Conservation (phyloP, 148 eudicot genomes). For the Spergularia bocconei region DNA sequence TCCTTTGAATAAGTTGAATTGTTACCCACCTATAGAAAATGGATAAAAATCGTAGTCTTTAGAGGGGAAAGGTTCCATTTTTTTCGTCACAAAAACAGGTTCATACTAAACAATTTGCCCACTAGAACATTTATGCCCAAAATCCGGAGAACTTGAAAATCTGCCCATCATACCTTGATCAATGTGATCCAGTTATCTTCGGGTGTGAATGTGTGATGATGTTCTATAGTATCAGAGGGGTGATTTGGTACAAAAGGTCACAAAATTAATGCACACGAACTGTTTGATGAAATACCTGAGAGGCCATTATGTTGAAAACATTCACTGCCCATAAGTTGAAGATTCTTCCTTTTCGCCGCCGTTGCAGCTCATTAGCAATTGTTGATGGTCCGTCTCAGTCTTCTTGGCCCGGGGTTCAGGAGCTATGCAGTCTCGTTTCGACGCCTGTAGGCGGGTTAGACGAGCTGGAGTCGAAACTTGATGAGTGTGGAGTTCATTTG, state of each 20-base stretch:
- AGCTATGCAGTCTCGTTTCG: slow-evolving; percentile 45
- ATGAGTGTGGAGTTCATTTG: slow-evolving; percentile 24
- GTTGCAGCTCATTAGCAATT: slow-evolving; percentile 26
- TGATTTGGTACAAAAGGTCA: not conserved
- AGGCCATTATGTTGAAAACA: slow-evolving; percentile 24
- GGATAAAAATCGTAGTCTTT: too few species aligned
- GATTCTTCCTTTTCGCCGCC: slow-evolving; percentile 7
- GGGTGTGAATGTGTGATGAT: not conserved
- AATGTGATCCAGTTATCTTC: not conserved
- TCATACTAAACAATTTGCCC: too few species aligned
- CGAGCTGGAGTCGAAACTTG: slow-evolving; percentile 51
- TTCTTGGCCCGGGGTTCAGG: slow-evolving; percentile 23
- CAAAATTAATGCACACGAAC: slow-evolving; percentile 15
- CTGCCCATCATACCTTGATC: not conserved
- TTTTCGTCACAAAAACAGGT: too few species aligned
- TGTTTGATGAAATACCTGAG: slow-evolving; percentile 30
- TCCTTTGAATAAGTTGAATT: too few species aligned
- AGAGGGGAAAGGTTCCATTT: too few species aligned
- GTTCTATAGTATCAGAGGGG: not conserved
- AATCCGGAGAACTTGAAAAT: not conserved
- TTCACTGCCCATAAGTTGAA: slow-evolving; percentile 27
- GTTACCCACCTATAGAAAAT: too few species aligned
- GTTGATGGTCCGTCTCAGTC: not conserved
- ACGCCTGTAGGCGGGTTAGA: slow-evolving; percentile 47
- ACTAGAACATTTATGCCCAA: too few species aligned